A percentile compares a stretch with the other conserved stretches of the same genome.
Evolutionary conservation across 1,284 basidiomycete species (phyloP).

Genomic region (Abortiporus biennis): DNA sequence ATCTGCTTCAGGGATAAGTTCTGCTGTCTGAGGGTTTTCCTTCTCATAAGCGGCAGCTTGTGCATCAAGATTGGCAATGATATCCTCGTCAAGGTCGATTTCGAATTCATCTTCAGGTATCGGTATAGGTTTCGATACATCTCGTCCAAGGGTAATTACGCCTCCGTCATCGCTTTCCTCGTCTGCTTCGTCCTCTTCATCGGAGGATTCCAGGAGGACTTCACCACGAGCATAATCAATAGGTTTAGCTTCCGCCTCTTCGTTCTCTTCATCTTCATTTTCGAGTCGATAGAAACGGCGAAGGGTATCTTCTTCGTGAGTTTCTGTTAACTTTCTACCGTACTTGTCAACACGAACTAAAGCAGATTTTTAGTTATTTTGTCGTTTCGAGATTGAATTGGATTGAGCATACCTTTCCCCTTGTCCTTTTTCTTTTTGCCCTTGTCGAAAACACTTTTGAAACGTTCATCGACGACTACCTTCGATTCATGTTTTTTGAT

Average conservation of each 20-base stretch:
- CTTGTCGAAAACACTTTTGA: slow-evolving; percentile 73
- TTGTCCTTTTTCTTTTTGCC: slow-evolving; percentile 41
- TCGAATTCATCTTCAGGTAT: slow-evolving; percentile 47
- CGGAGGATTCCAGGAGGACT: slow-evolving; percentile 83
- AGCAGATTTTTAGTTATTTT: neutral
- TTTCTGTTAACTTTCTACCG: slow-evolving; percentile 69
- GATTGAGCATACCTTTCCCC: slow-evolving; percentile 25
- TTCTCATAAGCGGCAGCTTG: slow-evolving; percentile 63
- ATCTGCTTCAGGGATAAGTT: slow-evolving; percentile 27
- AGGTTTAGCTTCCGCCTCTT: slow-evolving; percentile 24
- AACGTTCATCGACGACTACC: slow-evolving; percentile 91
- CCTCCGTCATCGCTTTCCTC: slow-evolving; percentile 45
- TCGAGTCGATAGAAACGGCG: slow-evolving; percentile 81
- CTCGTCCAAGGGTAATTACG: slow-evolving; percentile 44
- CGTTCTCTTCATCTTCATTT: slow-evolving; percentile 35
- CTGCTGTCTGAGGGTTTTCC: slow-evolving; percentile 30
- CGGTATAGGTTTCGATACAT: slow-evolving; percentile 33
- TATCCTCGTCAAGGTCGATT: slow-evolving; percentile 76
- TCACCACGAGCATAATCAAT: slow-evolving; percentile 89
- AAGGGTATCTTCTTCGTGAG: slow-evolving; percentile 70
- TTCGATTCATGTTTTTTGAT: slow-evolving; percentile 79
- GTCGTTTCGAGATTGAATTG: slow-evolving; percentile 1
- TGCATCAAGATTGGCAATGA: slow-evolving; percentile 66
- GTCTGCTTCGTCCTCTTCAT: slow-evolving; percentile 44
- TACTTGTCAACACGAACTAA: slow-evolving; percentile 85